These are phyloP conservation scores for Colletotrichum ledebouriae DNA, from an alignment of 2,329 filamentous ascomycete genomes.

Conservation along the genomic window DNA sequence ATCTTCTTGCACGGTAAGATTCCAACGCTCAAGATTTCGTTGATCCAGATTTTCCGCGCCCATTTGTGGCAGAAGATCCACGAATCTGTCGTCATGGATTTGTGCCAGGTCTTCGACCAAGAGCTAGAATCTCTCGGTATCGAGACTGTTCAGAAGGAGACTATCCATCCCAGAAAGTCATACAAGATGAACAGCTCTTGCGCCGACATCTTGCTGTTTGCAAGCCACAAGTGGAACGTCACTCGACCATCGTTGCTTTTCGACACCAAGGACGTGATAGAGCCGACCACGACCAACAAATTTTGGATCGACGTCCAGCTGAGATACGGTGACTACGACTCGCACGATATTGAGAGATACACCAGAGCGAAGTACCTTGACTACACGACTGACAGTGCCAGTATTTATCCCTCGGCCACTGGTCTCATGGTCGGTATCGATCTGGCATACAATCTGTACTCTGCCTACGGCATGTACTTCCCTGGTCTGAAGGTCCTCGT, in stretches of 20 bases:
- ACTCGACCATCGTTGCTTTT: slow-evolving; percentile 93
- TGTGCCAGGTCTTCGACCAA: slow-evolving; percentile 98
- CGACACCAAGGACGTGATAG: slow-evolving; percentile 96
- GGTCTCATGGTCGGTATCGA: slow-evolving; percentile 98
- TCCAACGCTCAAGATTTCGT: slow-evolving; percentile 94
- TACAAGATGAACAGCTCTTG: slow-evolving; percentile 99
- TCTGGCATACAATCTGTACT: slow-evolving; percentile 97
- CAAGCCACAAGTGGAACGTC: slow-evolving; percentile 99
- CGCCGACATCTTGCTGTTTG: slow-evolving; percentile 95
- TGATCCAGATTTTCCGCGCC: slow-evolving; percentile 99
- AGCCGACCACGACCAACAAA: slow-evolving; percentile 95
- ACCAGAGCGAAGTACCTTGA: slow-evolving; percentile 98
- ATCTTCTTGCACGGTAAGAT: slow-evolving; percentile 99
- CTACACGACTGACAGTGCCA: slow-evolving; percentile 98
- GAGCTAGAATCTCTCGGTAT: slow-evolving; percentile 96
- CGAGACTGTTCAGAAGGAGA: slow-evolving; percentile 98
- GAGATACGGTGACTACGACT: slow-evolving; percentile 97
- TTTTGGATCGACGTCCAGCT: slow-evolving; percentile 99
- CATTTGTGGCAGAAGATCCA: slow-evolving; percentile 99
- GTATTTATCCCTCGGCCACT: slow-evolving; percentile 96
- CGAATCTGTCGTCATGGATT: slow-evolving; percentile 97
- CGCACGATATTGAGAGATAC: slow-evolving; percentile 98
- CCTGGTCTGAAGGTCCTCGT: slow-evolving; percentile 94
- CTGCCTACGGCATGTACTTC: slow-evolving; percentile 98
- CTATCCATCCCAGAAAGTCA: slow-evolving; percentile 97